Evolutionary conservation across 805 yeast genomes (phyloP).

Genomic region (Zygoascus ofunaensis): DNA sequence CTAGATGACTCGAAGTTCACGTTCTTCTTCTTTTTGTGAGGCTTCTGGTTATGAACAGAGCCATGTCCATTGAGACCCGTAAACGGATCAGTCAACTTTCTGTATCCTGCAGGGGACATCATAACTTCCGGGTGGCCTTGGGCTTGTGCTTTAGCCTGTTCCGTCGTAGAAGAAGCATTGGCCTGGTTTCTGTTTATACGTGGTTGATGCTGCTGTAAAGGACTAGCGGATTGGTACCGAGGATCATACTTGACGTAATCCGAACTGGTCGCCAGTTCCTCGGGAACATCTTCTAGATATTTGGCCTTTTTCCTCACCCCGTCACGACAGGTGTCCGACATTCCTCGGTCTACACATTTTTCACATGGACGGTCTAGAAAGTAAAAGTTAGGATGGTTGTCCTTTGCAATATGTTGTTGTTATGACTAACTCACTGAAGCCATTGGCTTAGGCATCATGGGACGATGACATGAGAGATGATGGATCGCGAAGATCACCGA

Average conservation of each 20-base stretch:
- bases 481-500: background rate
- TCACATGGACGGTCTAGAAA: conserved; percentile 61
- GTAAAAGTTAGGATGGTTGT: too few species aligned
- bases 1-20: conserved; percentile 25
- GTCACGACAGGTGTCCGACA: conserved; percentile 66
- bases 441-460: background rate
- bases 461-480: background rate
- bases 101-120: background rate
- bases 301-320: conserved; percentile 86
- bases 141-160: background rate
- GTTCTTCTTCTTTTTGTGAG: too few species aligned
- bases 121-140: background rate
- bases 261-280: conserved; percentile 13
- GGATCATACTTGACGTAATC: conserved; percentile 11
- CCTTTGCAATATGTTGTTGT: too few species aligned
- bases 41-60: background rate
- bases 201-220: background rate
- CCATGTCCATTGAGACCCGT: background rate
- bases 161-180: background rate
- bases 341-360: conserved; percentile 63
- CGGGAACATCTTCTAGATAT: conserved; percentile 58
- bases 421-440: too few species aligned
- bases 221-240: background rate
- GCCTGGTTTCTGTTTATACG: background rate
- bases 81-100: background rate